Evolutionary conservation across 805 yeast species (phyloP), one percentile per base, ranked within the genome.

Genomic region (Candida dajiaensis): DNA sequence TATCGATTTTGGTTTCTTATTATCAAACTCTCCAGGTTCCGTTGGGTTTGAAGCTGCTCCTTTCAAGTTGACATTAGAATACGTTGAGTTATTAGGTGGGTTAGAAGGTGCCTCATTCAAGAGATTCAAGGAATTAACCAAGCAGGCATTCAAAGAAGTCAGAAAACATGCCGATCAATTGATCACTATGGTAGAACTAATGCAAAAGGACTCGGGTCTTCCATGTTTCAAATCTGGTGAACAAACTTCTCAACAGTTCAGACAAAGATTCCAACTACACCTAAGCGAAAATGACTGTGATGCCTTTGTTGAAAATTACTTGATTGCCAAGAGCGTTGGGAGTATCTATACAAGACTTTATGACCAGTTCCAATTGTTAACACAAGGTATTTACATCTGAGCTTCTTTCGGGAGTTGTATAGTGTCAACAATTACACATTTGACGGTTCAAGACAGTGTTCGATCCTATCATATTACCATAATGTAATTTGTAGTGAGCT

Each of bases 21-120:
- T 92, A 3, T 88, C 97, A 0, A 92, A 94, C 61, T 84, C 97
- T 0, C 99, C 99, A 0, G 99, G 99, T 4, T 85, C 96, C 42
- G 89, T 94, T 46, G 97, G 97, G 0, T 90, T 94, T 63, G 99
- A 94, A 62, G 95, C 97, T 1, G 97, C 98, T 1, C 97, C 99
- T 1, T 94, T 94, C 73, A 94, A 94, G 63, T 71, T 94, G 16
- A 89, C 98, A 0, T 73, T 74, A 49, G 99, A 94, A 58, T 94
- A 94, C 56, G 80, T 92, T 20, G 97, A 90, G 28, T 65, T 94
- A 4, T 64, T 94, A 54, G 99, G 95, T 11, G 98, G 98, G 0
- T 46, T 73, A 0, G 82, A 79, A 2, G 78, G 89, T 18, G 76
- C 71, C 20, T 67, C 76, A 43, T 94, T 78, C 66, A 61, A 67